Conservation (phyloP, 208 protist genomes). For the Eutreptiella sp. region DNA sequence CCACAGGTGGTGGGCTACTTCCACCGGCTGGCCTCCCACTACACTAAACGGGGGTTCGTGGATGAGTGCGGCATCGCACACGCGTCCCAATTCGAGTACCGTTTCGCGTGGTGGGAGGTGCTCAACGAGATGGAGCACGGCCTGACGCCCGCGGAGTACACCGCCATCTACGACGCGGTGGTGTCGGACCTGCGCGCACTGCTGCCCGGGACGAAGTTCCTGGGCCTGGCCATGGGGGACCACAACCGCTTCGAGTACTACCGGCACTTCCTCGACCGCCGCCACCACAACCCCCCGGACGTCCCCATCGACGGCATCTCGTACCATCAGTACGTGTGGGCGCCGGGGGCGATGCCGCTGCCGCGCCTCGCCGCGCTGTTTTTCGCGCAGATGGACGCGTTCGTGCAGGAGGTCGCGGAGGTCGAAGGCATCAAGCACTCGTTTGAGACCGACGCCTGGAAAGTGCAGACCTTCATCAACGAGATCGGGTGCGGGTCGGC, state of each 20-base stretch:
- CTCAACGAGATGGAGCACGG: constrained; percentile 21
- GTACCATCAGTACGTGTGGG: constrained; percentile 21
- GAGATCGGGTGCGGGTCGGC: constrained; percentile 4
- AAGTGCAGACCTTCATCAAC: neutral
- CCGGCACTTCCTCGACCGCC: constrained; percentile 3
- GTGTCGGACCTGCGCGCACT: neutral
- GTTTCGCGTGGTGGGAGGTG: constrained; percentile 15
- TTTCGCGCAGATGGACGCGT: constrained; percentile 11
- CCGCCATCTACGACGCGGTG: constrained; percentile 17
- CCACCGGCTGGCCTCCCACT: neutral
- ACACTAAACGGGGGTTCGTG: neutral
- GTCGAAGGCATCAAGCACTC: neutral
- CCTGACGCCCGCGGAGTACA: neutral
- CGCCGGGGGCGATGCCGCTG: neutral
- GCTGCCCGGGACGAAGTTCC: constrained; percentile 10
- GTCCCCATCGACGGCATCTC: constrained; percentile 16
- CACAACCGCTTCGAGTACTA: neutral
- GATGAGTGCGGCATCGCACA: constrained; percentile 10
- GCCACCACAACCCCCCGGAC: constrained; percentile 8
- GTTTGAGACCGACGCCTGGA: neutral
- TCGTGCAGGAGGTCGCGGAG: constrained; percentile 2
- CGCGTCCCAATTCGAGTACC: neutral
- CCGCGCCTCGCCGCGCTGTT: neutral
- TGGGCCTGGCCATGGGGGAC: neutral
- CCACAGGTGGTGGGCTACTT: constrained; percentile 13